Evolutionary conservation across 768 basidiomycete species (phyloP).

Genomic region (Lenzites betulinus): DNA sequence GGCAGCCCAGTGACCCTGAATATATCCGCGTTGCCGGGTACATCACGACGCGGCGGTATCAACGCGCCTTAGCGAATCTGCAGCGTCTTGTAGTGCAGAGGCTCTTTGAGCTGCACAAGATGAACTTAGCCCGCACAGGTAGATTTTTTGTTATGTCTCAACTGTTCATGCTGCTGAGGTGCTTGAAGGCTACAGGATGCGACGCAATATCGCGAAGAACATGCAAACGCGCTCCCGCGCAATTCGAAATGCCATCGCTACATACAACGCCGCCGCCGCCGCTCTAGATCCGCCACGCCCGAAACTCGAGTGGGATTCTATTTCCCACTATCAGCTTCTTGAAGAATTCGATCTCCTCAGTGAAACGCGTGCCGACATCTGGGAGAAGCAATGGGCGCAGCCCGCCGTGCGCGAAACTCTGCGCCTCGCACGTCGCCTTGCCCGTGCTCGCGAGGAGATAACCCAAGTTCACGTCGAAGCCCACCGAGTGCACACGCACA

Average conservation of each 20-base stretch:
- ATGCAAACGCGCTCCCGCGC: too few relatives aligned
- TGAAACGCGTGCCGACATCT: slow-evolving; percentile 27
- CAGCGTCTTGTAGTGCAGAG: slow-evolving; percentile 37
- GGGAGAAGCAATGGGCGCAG: slow-evolving; percentile 29
- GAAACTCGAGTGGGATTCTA: slow-evolving; percentile 26
- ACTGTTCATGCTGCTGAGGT: neutral
- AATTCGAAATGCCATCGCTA: slow-evolving; percentile 30
- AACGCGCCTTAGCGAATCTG: slow-evolving; percentile 35
- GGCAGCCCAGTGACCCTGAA: slow-evolving; percentile 28
- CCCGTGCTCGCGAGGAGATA: slow-evolving; percentile 30
- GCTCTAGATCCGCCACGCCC: slow-evolving; percentile 25
- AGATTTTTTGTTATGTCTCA: neutral
- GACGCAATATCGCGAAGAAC: slow-evolving; percentile 32
- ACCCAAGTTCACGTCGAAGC: slow-evolving; percentile 27
- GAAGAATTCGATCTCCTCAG: slow-evolving; percentile 19
- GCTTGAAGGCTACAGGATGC: slow-evolving; percentile 31
- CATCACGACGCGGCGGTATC: slow-evolving; percentile 28
- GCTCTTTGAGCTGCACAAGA: slow-evolving; percentile 41
- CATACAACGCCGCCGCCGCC: slow-evolving; percentile 33
- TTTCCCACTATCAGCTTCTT: slow-evolving; percentile 28
- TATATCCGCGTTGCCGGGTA: too few relatives aligned
- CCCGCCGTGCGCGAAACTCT: slow-evolving; percentile 27
- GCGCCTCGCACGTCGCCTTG: slow-evolving; percentile 21
- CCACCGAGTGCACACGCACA: slow-evolving; percentile 28
- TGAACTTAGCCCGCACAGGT: slow-evolving; percentile 40